These are phyloP conservation scores for Lipomyces anomalus DNA, from an alignment of 805 yeast genomes.

Conservation along the genomic window DNA sequence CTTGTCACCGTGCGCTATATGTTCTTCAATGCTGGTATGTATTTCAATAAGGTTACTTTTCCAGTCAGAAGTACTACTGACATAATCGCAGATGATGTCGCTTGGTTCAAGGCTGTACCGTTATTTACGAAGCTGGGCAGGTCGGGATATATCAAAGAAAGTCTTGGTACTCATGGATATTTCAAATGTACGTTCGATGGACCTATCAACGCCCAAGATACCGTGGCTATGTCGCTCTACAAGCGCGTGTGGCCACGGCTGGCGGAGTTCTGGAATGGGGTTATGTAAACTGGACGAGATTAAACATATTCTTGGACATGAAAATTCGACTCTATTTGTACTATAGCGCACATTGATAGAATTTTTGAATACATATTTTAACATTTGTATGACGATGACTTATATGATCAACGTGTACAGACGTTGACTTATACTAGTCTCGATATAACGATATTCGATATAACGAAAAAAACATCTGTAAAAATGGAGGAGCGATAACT, in stretches of 20 bases:
- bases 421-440: no score
- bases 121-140: constrained; percentile 89
- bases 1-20: constrained; percentile 91
- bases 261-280: constrained; percentile 16
- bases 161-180: constrained; percentile 97
- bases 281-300: background rate
- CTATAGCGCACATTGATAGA: no score
- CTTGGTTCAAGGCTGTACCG: constrained; percentile 85
- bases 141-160: constrained; percentile 88
- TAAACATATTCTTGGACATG: no score
- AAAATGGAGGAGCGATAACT: no score
- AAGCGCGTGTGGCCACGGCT: constrained; percentile 84
- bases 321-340: no score
- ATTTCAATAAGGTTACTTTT: no score
- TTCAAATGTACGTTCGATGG: constrained; percentile 94
- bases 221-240: constrained; percentile 87
- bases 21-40: constrained; percentile 84
- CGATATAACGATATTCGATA: no score
- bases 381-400: no score
- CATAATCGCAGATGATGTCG: constrained; percentile 81
- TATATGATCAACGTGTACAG: no score
- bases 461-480: no score
- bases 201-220: constrained; percentile 83
- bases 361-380: no score
- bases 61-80: no score